Conservation (phyloP, 306 rosid species). For the Cicer cuneatum region DNA sequence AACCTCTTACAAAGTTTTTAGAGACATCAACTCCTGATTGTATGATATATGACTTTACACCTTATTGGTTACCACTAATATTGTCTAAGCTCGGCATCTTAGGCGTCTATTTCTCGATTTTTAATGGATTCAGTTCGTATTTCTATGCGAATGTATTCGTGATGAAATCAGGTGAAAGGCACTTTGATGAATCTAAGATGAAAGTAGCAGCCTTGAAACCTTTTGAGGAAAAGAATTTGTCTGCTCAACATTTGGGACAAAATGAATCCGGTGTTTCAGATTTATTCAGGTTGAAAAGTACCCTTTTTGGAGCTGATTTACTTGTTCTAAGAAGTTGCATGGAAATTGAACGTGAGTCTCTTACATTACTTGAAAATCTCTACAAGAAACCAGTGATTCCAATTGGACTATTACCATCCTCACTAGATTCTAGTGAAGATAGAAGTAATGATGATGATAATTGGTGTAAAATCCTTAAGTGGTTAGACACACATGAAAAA, state of each 20-base stretch:
- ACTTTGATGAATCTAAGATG: no score
- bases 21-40: conserved; percentile 1
- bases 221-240: conserved; percentile 23
- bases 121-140: no score
- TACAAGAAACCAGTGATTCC: conserved; percentile 45
- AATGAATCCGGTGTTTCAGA: conserved; percentile 24
- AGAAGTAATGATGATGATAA: background rate
- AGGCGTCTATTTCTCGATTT: no score
- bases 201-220: background rate
- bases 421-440: background rate
- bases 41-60: background rate
- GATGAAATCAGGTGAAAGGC: background rate
- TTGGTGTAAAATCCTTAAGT: conserved; percentile 36
- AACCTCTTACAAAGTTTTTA: conserved; percentile 23
- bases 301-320: conserved; percentile 5
- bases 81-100: background rate
- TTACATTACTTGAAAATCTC: background rate
- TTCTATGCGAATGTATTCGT: no score
- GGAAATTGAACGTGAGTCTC: conserved; percentile 46
- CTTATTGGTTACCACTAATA: conserved; percentile 6
- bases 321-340: conserved; percentile 42
- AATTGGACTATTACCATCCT: conserved; percentile 43
- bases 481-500: conserved; percentile 45
- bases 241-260: background rate
- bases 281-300: background rate